Base-by-base conservation (phyloP, 2,329 filamentous ascomycete genomes). In the Claviceps capensis region DNA sequence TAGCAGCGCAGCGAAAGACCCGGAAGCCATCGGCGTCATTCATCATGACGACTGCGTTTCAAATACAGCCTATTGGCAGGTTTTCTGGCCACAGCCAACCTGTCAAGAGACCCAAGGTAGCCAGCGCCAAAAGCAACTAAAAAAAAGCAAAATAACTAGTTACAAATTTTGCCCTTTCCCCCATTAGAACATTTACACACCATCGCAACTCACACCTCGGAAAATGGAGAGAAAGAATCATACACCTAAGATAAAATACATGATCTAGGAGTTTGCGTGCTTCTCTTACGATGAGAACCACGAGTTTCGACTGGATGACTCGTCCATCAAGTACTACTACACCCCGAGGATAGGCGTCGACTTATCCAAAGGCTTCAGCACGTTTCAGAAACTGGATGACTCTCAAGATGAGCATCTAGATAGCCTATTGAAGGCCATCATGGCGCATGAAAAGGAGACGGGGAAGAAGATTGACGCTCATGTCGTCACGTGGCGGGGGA, bases 201-300 rank as follows among this genome's bases (percentile, higher is more conserved):
- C 23, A n/a, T 13, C 42, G 23, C 16, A 26, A 44, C 45, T 47
- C 45, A 37, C 48, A 43, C 17, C 23, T 43, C 30, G 1, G 30
- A 34, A 34, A 11, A 11, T 34, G 30, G 9, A 4, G 13, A 49
- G 6, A 40, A 9, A 19, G 34, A 36, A 37, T 9, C 5, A 3
- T 23, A 14, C 5, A 13, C 22, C 42, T 6, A 23, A 13, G 19
- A 14, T 14, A 30, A 34, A 42, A 22, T 5, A 30, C 16, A 16
- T n/a, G 17, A 9, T n/a, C 8, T 40, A 91, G 84, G 93, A 98
- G 72, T 86, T 98, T 57, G 79, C 91, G 4, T 88, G 78, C 68
- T 98, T 97, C 69, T 97, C 91, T 8, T 97, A 93, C 68, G 88
- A 97, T 65, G 80, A 89, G 45, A 73, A 89, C 30, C 93, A 91